A percentile compares a stretch with the other conserved stretches of the same genome.
phyloP scores from a whole-genome alignment of 2,329 filamentous ascomycete species.

The Diaporthe sp. region DNA sequence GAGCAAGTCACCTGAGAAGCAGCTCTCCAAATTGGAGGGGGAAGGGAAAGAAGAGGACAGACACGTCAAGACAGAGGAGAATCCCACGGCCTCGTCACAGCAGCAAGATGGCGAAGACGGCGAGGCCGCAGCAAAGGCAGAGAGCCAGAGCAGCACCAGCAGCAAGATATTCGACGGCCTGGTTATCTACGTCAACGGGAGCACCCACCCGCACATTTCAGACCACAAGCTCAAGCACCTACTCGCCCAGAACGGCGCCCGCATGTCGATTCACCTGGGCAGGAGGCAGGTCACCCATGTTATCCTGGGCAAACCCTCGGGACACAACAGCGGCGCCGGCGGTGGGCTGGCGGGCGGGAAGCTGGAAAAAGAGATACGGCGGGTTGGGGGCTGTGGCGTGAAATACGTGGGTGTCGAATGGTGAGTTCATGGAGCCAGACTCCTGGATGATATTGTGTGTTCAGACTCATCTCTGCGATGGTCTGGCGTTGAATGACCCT shows the following conservation, averaged over 20 bases:
- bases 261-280: slow-evolving; percentile 78
- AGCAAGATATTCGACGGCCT: slow-evolving; percentile 76
- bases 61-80: slow-evolving; percentile 46
- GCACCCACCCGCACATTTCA: slow-evolving; percentile 83
- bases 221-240: slow-evolving; percentile 89
- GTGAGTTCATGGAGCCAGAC: slow-evolving; percentile 55
- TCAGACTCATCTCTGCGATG: neutral
- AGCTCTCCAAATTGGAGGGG: neutral
- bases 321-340: slow-evolving; percentile 68
- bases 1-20: slow-evolving; percentile 18
- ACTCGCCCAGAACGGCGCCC: slow-evolving; percentile 80
- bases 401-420: slow-evolving; percentile 88
- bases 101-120: slow-evolving; percentile 48
- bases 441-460: too few relatives aligned
- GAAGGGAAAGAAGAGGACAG: neutral
- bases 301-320: slow-evolving; percentile 76
- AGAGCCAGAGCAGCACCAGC: slow-evolving; percentile 60
- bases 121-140: slow-evolving; percentile 50
- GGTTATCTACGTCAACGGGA: slow-evolving; percentile 89
- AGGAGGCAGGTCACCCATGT: slow-evolving; percentile 87
- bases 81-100: slow-evolving; percentile 34
- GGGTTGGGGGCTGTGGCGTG: slow-evolving; percentile 76
- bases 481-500: neutral
- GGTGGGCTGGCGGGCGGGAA: slow-evolving; percentile 84
- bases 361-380: slow-evolving; percentile 83